Base-by-base conservation (phyloP, 768 basidiomycete species). In the Lanmaoa pseudosensibilis region DNA sequence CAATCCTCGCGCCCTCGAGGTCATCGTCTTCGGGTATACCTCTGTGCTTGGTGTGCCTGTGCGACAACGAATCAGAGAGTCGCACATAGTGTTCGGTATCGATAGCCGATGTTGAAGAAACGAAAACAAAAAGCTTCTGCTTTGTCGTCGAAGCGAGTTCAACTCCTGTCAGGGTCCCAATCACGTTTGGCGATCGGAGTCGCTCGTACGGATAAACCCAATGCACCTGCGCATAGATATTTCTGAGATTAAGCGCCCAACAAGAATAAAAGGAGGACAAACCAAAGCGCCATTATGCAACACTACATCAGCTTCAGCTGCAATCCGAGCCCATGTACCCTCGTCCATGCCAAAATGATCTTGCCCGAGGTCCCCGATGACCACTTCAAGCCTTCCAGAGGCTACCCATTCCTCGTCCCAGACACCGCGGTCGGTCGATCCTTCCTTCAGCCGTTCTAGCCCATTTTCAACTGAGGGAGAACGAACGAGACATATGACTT, bases 121-220 rank as follows among this genome's bases (percentile, higher is more conserved):
- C 88, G 66, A 98, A 98, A 2, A 94, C 85, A 55, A 98, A 70
- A 2, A 77, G 69, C 75, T 99, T 99, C 34, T 86, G 82, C 67
- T 85, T 91, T 23, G 79, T 77, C 9, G 81, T 78, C 13, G 86
- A 82, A 4, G 92, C 92, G 27, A 99, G 82, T 34, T 90, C 82
- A 41, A 97, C 79, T 7, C 87, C 86, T 2, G 90, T 88, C 54
- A 99, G 68, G 7, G 97, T 99, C 0, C 90, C 88, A 12, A 95
- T 67, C n/a, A 98, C 97, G 71, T 99, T 99, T 15, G 95, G 83
- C 0, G 87, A 80, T 8, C 95, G 90, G 12, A 99, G 80, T 69
- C 87, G 93, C 69, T 95, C 88, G 74, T 99, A 99, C 0, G 94
- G 94, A 72, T 97, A 99, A 3, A 99, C 92, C 97, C 97, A 99